Evolutionary conservation across 1,284 basidiomycete genomes (phyloP).

Genomic region (Cutaneotrichosporon sp.): DNA sequence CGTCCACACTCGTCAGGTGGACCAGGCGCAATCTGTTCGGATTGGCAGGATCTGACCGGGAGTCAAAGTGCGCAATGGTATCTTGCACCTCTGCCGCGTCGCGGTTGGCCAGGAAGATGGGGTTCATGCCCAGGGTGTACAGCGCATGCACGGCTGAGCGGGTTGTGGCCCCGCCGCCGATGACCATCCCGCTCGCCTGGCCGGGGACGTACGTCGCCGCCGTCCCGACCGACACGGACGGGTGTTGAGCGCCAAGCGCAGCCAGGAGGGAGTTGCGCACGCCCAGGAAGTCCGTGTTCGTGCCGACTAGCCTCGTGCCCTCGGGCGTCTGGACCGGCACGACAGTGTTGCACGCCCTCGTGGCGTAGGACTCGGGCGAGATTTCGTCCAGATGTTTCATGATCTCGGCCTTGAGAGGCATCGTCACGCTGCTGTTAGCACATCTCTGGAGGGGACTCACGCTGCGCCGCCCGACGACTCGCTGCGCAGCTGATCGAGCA

Average conservation of each 20-base stretch:
- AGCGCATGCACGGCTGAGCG: conserved; percentile 82
- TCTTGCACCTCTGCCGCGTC: background rate
- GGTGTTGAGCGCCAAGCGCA: background rate
- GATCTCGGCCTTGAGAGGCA: conserved; percentile 78
- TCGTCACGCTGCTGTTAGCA: background rate
- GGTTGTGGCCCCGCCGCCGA: conserved; percentile 71
- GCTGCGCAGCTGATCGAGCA: conserved; percentile 3
- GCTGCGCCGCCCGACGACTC: conserved; percentile 66
- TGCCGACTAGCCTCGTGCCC: conserved; percentile 60
- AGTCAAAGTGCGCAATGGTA: background rate
- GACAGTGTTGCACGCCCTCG: conserved; percentile 85
- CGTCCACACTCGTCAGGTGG: background rate
- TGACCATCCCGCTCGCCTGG: conserved; percentile 54
- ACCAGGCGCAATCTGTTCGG: background rate
- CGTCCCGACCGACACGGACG: background rate
- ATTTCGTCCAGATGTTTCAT: conserved; percentile 68
- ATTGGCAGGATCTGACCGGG: background rate
- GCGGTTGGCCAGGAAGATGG: conserved; percentile 75
- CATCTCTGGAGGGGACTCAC: background rate
- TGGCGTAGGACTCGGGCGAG: conserved; percentile 65
- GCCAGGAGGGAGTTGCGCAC: conserved; percentile 20
- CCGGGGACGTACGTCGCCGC: conserved; percentile 42
- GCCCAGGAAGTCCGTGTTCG: conserved; percentile 85
- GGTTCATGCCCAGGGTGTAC: conserved; percentile 58
- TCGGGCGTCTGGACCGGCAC: conserved; percentile 52